These are phyloP conservation scores for Wallacemonas sp. DNA, from an alignment of 208 protist species.

Conservation along the genomic window DNA sequence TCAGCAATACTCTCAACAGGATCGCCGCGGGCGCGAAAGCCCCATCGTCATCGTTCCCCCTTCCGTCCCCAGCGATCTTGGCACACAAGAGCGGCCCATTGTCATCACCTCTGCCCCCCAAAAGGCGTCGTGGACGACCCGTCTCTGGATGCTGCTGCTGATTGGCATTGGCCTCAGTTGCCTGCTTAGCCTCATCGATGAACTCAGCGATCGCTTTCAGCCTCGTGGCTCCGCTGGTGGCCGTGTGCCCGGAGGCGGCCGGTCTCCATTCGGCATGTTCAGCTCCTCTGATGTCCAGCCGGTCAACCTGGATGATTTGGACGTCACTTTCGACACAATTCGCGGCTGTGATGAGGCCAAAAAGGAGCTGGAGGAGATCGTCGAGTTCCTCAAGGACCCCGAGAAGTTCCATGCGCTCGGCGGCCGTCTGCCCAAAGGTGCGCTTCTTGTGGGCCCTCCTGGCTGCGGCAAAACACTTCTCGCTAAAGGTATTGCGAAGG, in stretches of 20 bases:
- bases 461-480: conserved; percentile 97
- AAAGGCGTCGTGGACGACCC: conserved; percentile 57
- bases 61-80: conserved; percentile 48
- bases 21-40: conserved; percentile 16
- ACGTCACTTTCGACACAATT: conserved; percentile 87
- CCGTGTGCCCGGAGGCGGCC: conserved; percentile 22
- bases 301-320: conserved; percentile 76
- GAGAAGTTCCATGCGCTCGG: conserved; percentile 93
- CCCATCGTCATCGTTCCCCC: conserved; percentile 12
- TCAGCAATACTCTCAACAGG: conserved; percentile 18
- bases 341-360: conserved; percentile 92
- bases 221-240: conserved; percentile 29
- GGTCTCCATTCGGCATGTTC: conserved; percentile 40
- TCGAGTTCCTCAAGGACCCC: conserved; percentile 95
- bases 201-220: conserved; percentile 32
- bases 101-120: conserved; percentile 76
- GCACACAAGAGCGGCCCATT: conserved; percentile 75
- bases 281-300: conserved; percentile 59
- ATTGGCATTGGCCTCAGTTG: conserved; percentile 77
- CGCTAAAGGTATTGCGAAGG: conserved; percentile 92
- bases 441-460: conserved; percentile 97
- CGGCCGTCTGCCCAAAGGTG: conserved; percentile 95
- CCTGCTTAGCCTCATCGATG: conserved; percentile 54
- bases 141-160: conserved; percentile 68
- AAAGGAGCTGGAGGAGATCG: conserved; percentile 91